Evolutionary conservation across 2,329 filamentous ascomycete genomes (phyloP).

Genomic region (Penicillium sp.): DNA sequence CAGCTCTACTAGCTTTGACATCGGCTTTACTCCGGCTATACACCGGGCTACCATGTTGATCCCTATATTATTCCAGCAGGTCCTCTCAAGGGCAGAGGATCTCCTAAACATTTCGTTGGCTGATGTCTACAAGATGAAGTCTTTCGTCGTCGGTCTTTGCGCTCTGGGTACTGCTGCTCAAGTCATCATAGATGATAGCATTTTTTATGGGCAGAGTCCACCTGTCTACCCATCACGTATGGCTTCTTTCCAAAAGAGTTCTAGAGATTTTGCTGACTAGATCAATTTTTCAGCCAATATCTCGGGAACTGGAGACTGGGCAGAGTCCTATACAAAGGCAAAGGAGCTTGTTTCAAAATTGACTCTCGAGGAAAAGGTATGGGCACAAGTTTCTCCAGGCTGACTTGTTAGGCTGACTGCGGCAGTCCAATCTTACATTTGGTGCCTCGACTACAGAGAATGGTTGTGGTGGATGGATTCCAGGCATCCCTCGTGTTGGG

Average conservation of each 20-base stretch:
- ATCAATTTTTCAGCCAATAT: conserved; percentile 6
- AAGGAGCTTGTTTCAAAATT: conserved; percentile 16
- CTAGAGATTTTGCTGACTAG: not conserved
- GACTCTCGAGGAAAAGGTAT: conserved; percentile 24
- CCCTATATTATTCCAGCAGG: not conserved
- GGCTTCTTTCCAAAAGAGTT: not conserved
- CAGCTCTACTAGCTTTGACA: not conserved
- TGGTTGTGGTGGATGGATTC: conserved; percentile 19
- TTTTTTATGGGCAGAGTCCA: conserved; percentile 23
- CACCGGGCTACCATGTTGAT: not conserved
- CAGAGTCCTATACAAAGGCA: conserved; percentile 18
- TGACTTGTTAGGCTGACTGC: not conserved
- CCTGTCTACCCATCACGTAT: conserved; percentile 23
- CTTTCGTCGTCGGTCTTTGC: not conserved
- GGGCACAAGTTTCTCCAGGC: no score
- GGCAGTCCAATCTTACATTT: conserved; percentile 22
- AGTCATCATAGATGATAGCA: conserved; percentile 33
- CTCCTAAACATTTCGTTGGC: no score
- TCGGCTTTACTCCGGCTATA: not conserved
- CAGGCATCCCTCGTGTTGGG: conserved; percentile 26
- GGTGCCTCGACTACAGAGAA: conserved; percentile 13
- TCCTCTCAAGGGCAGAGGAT: not conserved
- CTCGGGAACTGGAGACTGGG: conserved; percentile 19
- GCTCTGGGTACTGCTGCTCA: not conserved
- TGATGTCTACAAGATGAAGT: not conserved